Conservation (phyloP, 129 eudicot species). For the Deinandra increscens region DNA sequence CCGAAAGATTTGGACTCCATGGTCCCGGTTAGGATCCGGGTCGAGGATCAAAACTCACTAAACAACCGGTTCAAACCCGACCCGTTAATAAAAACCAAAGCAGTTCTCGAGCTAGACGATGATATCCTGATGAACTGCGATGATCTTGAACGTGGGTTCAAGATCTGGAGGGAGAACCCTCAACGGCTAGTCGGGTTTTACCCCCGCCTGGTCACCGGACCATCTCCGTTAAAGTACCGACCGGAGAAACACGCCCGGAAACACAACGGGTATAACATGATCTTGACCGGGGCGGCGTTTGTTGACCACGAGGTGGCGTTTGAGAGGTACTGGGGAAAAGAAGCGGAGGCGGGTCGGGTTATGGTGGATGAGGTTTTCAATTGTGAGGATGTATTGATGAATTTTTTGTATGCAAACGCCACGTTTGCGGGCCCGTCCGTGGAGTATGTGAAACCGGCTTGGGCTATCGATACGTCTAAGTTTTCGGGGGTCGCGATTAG, state of each 20-base stretch:
- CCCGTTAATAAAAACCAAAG: slow-evolving; percentile 57
- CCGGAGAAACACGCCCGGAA: slow-evolving; percentile 80
- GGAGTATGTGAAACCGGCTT: slow-evolving; percentile 71
- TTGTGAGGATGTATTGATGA: slow-evolving; percentile 86
- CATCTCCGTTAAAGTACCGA: slow-evolving; percentile 51
- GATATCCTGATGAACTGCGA: slow-evolving; percentile 91
- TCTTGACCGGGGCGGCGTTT: slow-evolving; percentile 87
- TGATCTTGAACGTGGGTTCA: slow-evolving; percentile 77
- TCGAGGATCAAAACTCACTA: slow-evolving; percentile 65
- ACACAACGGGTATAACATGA: slow-evolving; percentile 71
- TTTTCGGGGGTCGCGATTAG: slow-evolving; percentile 78
- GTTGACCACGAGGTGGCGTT: slow-evolving; percentile 57
- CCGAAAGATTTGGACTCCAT: slow-evolving; percentile 53
- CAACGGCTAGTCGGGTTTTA: slow-evolving; percentile 79
- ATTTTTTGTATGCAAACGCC: slow-evolving; percentile 70
- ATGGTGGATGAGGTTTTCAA: slow-evolving; percentile 68
- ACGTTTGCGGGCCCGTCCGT: slow-evolving; percentile 39
- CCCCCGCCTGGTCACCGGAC: slow-evolving; percentile 64
- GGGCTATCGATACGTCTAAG: slow-evolving; percentile 79
- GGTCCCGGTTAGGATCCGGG: slow-evolving; percentile 71
- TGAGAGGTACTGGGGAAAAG: slow-evolving; percentile 72
- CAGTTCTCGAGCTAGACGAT: slow-evolving; percentile 82
- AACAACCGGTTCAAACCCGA: slow-evolving; percentile 74
- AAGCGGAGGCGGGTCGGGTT: slow-evolving; percentile 56
- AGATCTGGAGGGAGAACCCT: slow-evolving; percentile 81